Base-by-base conservation (phyloP, 257 asterid species). In the Solanum appendiculatum region DNA sequence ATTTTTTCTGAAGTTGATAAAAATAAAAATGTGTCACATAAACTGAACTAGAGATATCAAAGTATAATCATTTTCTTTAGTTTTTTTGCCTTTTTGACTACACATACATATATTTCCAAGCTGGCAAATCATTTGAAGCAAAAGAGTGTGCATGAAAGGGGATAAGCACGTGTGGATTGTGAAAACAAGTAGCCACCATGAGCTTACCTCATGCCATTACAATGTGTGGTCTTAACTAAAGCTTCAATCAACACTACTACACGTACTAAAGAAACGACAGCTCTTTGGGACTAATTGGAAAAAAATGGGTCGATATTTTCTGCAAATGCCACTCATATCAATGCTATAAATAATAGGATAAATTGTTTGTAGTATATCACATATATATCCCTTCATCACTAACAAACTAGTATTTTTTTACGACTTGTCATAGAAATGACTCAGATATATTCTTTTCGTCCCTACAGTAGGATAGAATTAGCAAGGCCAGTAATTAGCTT, bases 91-190 rank as follows among this genome's bases (percentile, higher is more conserved):
- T 31, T 77, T 27, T 18, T 27, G 60, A 29, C 29, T 72, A 44
- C 23, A 34, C 6, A 6, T 29, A 14, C 37, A 66, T 36, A 2
- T 36, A 21, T 48, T 66, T 56, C 78, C 42, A 54, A 60, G 88
- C 87, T 88, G 88, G 42, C 87, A 81, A 70, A 37, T 82, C n/a
- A 31, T 44, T 11, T 77, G 86, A 46, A 60, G 54, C 18, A 85
- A 23, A 46, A 74, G 88, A 86, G 85, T 34, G 88, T 86, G 90
- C 48, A 68, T 39, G 20, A 87, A 58, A 31, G 80, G 66, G 42
- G 20, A 40, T 40, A 23, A 88, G 27, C 90, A 88, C 89, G 89
- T 70, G 90, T 21, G 64, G 87, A 23, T 23, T 44, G 87, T 36
- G 87, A 66, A 34, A 9, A 13, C 2, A 88, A 48, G 60, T 66